Base-by-base conservation (phyloP, 2,329 filamentous ascomycete genomes). In the Amauroascus niger region DNA sequence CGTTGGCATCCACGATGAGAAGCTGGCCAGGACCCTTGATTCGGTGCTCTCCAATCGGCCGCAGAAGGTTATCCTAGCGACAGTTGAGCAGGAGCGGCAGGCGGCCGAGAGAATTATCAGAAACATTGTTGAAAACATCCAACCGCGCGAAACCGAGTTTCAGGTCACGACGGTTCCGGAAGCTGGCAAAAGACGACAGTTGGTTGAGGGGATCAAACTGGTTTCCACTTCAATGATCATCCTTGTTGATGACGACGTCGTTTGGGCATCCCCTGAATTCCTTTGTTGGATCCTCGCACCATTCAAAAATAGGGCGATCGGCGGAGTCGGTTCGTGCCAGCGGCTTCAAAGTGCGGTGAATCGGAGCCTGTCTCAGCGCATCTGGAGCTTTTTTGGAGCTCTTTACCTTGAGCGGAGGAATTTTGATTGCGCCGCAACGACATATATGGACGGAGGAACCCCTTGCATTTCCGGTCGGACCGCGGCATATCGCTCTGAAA, bases 191-290 rank as follows among this genome's bases (percentile, higher is more conserved):
- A 11, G 32, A 14, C 3, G 13, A 3, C 32, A 35, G 11, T 3
- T 35, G 32, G 11, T n/a, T 7, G 11, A 11, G 8, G 32, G 32
- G 32, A 7, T 35, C 3, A 6, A n/a, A 11, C 6, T 3, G 3
- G 86, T 94, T 53, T 76, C 74, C 60, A 93, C 88, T 0, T 72
- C 76, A 49, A 87, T 94, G 65, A 91, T 86, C 49, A 79, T 94
- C 64, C 87, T 94, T 76, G 87, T 88, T n/a, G 88, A 95, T 65
- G 88, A 95, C 68, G 88, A 95, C 67, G 88, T 94, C 53, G 86
- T 84, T 59, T 91, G 88, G 84, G 87, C n/a, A n/a, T n/a, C 87
- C 2, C 74, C 77, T 16, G 88, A 84, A 41, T 79, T 93, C 59
- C 79, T 91, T 63, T 84, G 83, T 28, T 94, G 87, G 88, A 84